These are phyloP conservation scores for Penicillium samsonianum DNA, from an alignment of 495 filamentous ascomycete genomes.

Conservation along the genomic window DNA sequence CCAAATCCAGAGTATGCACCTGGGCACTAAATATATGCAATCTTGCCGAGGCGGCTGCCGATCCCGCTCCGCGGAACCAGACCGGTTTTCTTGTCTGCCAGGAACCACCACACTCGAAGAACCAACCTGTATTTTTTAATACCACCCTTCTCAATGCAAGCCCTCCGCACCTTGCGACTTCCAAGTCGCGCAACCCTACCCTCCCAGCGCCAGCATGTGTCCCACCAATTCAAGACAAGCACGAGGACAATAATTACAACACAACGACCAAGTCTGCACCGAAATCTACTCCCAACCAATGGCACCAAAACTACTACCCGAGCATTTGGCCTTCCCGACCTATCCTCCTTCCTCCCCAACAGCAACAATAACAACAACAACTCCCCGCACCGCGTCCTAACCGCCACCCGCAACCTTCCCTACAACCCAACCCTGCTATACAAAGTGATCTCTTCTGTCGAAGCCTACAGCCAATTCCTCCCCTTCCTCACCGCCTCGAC, in stretches of 20 bases:
- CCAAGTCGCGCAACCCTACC: conserved; percentile 16
- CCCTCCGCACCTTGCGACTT: conserved; percentile 16
- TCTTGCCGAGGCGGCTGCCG: conserved; percentile 17
- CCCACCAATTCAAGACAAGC: neutral
- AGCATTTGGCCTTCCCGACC: conserved; percentile 33
- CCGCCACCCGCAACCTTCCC: conserved; percentile 75
- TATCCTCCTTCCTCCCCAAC: conserved; percentile 40
- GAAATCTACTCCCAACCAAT: conserved; percentile 10
- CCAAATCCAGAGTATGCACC: neutral
- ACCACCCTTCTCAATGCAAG: conserved; percentile 20
- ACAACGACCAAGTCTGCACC: conserved; percentile 9
- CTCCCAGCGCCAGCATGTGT: conserved; percentile 2
- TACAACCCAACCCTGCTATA: conserved; percentile 72
- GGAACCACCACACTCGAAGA: neutral
- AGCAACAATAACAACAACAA: conserved; percentile 29
- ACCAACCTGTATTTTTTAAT: neutral
- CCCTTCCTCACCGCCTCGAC: conserved; percentile 76
- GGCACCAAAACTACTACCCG: conserved; percentile 13
- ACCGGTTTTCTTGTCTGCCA: conserved; percentile 5
- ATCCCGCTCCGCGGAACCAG: conserved; percentile 22
- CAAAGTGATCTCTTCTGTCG: conserved; percentile 79
- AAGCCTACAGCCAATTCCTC: conserved; percentile 78
- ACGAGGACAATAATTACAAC: conserved; percentile 20
- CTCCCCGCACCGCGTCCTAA: conserved; percentile 53
- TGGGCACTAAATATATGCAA: neutral